Evolutionary conservation across 495 filamentous ascomycete species (phyloP).

Genomic region (Terfezia boudieri): DNA sequence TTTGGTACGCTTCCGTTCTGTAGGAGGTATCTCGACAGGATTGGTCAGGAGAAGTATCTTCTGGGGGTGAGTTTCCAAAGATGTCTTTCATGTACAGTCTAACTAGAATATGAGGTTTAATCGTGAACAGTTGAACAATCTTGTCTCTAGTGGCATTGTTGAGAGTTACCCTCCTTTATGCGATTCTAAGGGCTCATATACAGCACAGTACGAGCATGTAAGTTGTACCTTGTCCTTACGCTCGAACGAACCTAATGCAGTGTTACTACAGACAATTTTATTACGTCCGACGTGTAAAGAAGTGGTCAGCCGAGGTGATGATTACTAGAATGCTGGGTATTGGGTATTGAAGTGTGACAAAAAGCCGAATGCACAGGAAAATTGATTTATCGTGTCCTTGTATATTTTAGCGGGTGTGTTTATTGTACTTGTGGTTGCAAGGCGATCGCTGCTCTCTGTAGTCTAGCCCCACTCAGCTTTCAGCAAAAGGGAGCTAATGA

Average conservation of each 20-base stretch:
- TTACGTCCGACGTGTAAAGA: constrained; percentile 78
- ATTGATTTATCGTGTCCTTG: too few relatives aligned
- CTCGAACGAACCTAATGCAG: constrained; percentile 11
- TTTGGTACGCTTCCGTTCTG: constrained; percentile 79
- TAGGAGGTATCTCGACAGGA: constrained; percentile 60
- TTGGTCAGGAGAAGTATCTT: constrained; percentile 75
- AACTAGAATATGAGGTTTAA: constrained; percentile 4
- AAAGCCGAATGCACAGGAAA: too few relatives aligned
- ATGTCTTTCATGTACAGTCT: not conserved
- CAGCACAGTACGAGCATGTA: constrained; percentile 88
- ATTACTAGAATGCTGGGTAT: constrained; percentile 35
- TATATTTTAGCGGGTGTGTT: too few relatives aligned
- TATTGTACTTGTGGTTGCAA: too few relatives aligned
- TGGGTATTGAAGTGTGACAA: too few relatives aligned
- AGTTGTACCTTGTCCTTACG: constrained; percentile 15
- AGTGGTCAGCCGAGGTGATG: constrained; percentile 75
- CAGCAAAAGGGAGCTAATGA: too few relatives aligned
- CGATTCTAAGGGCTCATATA: constrained; percentile 88
- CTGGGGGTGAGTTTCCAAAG: constrained; percentile 37
- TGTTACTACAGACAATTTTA: constrained; percentile 45
- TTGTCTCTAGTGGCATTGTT: constrained; percentile 64
- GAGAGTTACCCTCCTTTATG: constrained; percentile 74
- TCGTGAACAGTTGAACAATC: constrained; percentile 52
- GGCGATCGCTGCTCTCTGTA: too few relatives aligned
- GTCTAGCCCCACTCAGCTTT: too few relatives aligned